Evolutionary conservation across 179 eudicot genomes (phyloP).

Genomic region (Corrigiola litoralis): DNA sequence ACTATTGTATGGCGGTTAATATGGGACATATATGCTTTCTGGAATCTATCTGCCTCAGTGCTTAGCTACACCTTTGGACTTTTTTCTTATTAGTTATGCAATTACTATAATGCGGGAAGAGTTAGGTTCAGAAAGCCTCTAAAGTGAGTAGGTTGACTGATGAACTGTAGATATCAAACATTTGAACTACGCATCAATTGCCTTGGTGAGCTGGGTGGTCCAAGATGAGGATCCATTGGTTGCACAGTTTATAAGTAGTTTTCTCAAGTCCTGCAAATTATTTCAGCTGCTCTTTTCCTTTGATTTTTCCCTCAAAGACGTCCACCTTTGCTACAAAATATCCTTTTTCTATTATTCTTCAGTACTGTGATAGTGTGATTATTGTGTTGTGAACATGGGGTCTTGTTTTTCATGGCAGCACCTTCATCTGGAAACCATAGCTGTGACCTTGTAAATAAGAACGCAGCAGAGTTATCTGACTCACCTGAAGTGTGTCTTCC

Average conservation of each 20-base stretch:
- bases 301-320: background rate
- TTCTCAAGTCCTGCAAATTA: background rate
- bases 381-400: background rate
- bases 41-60: no score
- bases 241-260: background rate
- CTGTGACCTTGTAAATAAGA: conserved; percentile 23
- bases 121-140: background rate
- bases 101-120: background rate
- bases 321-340: background rate
- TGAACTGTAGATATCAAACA: background rate
- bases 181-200: no score
- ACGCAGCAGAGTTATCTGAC: conserved; percentile 19
- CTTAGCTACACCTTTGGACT: no score
- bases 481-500: conserved; percentile 23
- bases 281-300: background rate
- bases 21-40: background rate
- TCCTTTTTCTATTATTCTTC: background rate
- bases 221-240: background rate
- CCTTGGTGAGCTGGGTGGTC: background rate
- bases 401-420: conserved; percentile 25
- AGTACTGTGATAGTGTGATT: background rate
- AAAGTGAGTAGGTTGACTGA: background rate
- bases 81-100: no score
- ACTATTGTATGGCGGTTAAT: background rate
- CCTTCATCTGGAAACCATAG: conserved; percentile 26